Evolutionary conservation across 805 yeast genomes (phyloP), one percentile per base, ranked within the genome.

Genomic region (Brettanomyces custersianus): DNA sequence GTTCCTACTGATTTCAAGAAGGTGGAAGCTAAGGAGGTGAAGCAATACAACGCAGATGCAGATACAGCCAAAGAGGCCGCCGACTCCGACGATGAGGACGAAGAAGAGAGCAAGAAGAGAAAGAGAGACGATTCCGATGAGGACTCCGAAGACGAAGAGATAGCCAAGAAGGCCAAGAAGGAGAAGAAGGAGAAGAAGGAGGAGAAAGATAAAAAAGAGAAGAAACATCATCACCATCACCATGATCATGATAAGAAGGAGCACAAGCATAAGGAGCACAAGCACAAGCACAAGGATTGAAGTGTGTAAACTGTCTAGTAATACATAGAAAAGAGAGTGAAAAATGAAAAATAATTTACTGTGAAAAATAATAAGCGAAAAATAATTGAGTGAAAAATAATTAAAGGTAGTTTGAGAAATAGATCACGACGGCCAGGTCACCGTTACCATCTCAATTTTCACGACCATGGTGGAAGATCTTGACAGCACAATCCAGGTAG

Each of bases 1-100:
- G 77, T 85, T 47, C 77, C 75, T 42, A 83, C 80, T 60, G 84
- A 83, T 52, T 81, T 79, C 57, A 79, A 81, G 60, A 90, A 88
- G 75, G 79, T 87, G 47, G 94, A 83, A 43, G 72, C 90, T 49
- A 65, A 85, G 37, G 90, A 85, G 58, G 78, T 90, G 35, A 72
- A 80, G 60, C 83, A 90, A 39, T 92, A 92, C 67, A 92, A 90
- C 55, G 94, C 85, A 28, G 97, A 88, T 59, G 97, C 96, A 32
- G 98, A 94, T 59, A 75, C 88, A 37, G 72, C 76, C 31, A 6
- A 7, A 8, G 55, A 47, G 13, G 50, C 40, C n/a, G 48, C 45
- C 22, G 56, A 54, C 29, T 48, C 51, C 15, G 56, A 51, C 20
- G 56, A 52, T 33, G 53, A 49, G 29, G 52, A 46, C 18, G 59